Evolutionary conservation across 371 early-diverging fungal species (phyloP), one percentile per base, ranked within the genome.

Genomic region (Mucor plumbeus): DNA sequence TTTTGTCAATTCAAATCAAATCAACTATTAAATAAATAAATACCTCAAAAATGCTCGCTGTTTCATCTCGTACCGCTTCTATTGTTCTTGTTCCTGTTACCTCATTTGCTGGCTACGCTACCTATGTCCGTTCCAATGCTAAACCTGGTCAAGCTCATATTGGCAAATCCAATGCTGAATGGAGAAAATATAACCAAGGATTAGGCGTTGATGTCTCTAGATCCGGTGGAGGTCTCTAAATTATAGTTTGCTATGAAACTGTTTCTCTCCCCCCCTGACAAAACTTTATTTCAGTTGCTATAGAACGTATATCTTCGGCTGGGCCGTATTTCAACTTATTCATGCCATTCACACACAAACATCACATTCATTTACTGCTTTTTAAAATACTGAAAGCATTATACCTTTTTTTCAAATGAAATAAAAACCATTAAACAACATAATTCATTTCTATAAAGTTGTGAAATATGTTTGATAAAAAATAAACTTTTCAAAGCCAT

Each of bases 151-250:
- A 67, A 65, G 83, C 80, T 44, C 69, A 78, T 39, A 53, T 53
- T 5, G 53, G 53, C 3, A 53, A 53, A 53, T 13, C 53, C 14
- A 26, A 13, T 31, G 69, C 75, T 35, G 39, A 75, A 40, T 83
- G 83, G 83, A 75, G 70, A 64, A 72, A 69, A 44, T 56, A 77
- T 39, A 83, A 83, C 61, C 80, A 83, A 34, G 83, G 83, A 40
- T 66, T 83, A 55, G 79, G 80, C 63, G 68, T 72, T 47, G 83
- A 83, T 67, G 83, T 83, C 40, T 77, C 79, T 47, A 80, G 83
- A 36, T 77, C 77, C 61, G 64, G 80, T 68, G 83, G 83, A 61
- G 83, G 83, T 56, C 67, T 83, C 47, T 83, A 79, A 81, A 69
- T 35, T 7, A 8, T 10, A 19, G 47, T 19, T 9, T 19, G 47